A percentile compares a stretch with the other conserved stretches of the same genome.
Conservation (phyloP, 139 green algal species). For the Chlamydomonas schloesseri region DNA sequence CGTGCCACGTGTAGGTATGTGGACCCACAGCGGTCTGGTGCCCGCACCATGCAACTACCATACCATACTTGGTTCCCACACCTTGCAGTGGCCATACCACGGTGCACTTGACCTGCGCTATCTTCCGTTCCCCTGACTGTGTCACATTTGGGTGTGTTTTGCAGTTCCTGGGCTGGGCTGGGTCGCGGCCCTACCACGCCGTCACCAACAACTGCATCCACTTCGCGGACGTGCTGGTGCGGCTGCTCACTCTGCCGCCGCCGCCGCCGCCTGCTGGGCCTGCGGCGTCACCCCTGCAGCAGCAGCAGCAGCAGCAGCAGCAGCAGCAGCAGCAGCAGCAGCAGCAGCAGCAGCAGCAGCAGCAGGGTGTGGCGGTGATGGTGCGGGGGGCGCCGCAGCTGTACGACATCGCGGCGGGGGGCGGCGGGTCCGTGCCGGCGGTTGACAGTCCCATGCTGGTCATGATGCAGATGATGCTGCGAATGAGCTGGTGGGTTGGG, state of each 20-base stretch:
- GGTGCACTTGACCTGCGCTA: too few relatives aligned
- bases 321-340: too few relatives aligned
- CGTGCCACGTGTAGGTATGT: too few relatives aligned
- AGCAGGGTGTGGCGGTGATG: background rate
- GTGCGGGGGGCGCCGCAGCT: conserved; percentile 56
- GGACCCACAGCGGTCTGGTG: too few relatives aligned
- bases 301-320: too few relatives aligned
- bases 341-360: too few relatives aligned
- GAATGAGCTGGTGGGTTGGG: conserved; percentile 51
- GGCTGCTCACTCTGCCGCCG: conserved; percentile 47
- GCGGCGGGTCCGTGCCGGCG: conserved; percentile 46
- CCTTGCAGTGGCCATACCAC: too few relatives aligned
- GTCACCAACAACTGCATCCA: conserved; percentile 65
- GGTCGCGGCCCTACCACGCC: conserved; percentile 52
- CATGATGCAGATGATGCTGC: conserved; percentile 52
- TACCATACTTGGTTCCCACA: background rate
- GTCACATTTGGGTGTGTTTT: too few relatives aligned
- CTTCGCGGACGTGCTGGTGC: conserved; percentile 60
- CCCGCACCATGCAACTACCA: too few relatives aligned
- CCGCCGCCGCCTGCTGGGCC: too few relatives aligned
- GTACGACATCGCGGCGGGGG: conserved; percentile 47
- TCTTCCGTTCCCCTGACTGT: too few relatives aligned
- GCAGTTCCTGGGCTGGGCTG: conserved; percentile 51
- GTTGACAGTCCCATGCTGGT: conserved; percentile 51
- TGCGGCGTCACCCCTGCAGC: too few relatives aligned